phyloP scores from a whole-genome alignment of 1,139 yeast genomes.

The Diutina siamensis region DNA sequence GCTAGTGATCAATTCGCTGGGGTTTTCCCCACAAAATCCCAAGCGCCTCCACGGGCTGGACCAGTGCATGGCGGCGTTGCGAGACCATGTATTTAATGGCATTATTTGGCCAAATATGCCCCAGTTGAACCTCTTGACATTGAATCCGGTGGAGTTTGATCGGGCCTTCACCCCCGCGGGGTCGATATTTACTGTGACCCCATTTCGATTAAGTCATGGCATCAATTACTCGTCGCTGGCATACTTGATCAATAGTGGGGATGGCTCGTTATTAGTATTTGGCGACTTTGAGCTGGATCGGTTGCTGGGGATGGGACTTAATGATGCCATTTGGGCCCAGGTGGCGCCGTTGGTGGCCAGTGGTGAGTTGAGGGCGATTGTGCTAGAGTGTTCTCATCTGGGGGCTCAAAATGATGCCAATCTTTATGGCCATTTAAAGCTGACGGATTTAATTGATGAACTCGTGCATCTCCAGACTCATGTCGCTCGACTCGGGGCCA shows the following conservation, averaged over 20 bases:
- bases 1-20: conserved; percentile 61
- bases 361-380: conserved; percentile 35
- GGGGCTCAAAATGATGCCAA: conserved; percentile 28
- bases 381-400: conserved; percentile 69
- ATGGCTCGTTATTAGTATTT: conserved; percentile 39
- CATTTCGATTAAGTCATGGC: conserved; percentile 33
- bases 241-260: conserved; percentile 28
- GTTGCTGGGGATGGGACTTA: conserved; percentile 29
- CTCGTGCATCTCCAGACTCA: conserved; percentile 16
- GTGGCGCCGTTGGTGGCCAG: conserved; percentile 36
- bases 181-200: conserved; percentile 16
- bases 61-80: conserved; percentile 28
- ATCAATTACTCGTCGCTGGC: conserved; percentile 34
- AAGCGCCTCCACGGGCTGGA: conserved; percentile 12
- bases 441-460: conserved; percentile 49
- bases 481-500: conserved; percentile 17
- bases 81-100: conserved; percentile 57
- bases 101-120: conserved; percentile 70
- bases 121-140: conserved; percentile 19
- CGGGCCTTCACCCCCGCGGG: conserved; percentile 9
- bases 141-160: conserved; percentile 14
- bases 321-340: conserved; percentile 43
- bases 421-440: conserved; percentile 73
- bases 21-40: conserved; percentile 23
- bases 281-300: conserved; percentile 76